Evolutionary conservation across 768 basidiomycete genomes (phyloP).

Genomic region (Collybiopsis confluens): DNA sequence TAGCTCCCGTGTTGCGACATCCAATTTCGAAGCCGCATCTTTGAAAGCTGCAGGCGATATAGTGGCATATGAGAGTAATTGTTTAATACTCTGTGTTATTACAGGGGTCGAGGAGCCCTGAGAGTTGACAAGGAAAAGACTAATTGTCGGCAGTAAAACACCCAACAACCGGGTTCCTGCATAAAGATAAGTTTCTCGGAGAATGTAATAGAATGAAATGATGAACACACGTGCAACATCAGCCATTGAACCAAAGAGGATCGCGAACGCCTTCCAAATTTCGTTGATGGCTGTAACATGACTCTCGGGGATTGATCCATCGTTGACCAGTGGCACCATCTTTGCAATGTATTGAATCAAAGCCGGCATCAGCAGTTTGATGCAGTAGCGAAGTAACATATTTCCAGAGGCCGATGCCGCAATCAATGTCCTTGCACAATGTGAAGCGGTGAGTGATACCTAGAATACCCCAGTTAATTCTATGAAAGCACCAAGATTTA

Average conservation of each 20-base stretch:
- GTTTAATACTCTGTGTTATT: constrained; percentile 56
- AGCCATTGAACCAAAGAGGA: constrained; percentile 51
- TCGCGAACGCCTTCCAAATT: constrained; percentile 75
- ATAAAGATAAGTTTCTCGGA: constrained; percentile 10
- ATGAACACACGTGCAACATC: constrained; percentile 58
- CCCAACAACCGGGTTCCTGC: constrained; percentile 65
- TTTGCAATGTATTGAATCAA: constrained; percentile 78
- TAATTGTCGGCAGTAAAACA: constrained; percentile 71
- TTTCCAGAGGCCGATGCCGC: constrained; percentile 65
- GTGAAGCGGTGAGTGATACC: constrained; percentile 81
- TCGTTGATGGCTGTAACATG: constrained; percentile 67
- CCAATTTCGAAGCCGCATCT: constrained; percentile 71
- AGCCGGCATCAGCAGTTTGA: constrained; percentile 69
- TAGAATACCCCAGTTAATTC: constrained; percentile 24
- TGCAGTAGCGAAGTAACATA: constrained; percentile 64
- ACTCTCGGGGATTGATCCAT: constrained; percentile 50
- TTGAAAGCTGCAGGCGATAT: constrained; percentile 75
- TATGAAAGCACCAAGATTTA: neutral
- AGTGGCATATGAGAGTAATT: constrained; percentile 71
- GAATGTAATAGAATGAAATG: neutral
- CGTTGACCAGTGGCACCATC: constrained; percentile 57
- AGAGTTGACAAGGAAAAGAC: constrained; percentile 60
- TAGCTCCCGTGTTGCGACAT: constrained; percentile 48
- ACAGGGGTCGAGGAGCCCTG: constrained; percentile 37
- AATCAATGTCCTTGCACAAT: constrained; percentile 85